Evolutionary conservation across 2,329 filamentous ascomycete genomes (phyloP).

Genomic region (Aureobasidium vineae): DNA sequence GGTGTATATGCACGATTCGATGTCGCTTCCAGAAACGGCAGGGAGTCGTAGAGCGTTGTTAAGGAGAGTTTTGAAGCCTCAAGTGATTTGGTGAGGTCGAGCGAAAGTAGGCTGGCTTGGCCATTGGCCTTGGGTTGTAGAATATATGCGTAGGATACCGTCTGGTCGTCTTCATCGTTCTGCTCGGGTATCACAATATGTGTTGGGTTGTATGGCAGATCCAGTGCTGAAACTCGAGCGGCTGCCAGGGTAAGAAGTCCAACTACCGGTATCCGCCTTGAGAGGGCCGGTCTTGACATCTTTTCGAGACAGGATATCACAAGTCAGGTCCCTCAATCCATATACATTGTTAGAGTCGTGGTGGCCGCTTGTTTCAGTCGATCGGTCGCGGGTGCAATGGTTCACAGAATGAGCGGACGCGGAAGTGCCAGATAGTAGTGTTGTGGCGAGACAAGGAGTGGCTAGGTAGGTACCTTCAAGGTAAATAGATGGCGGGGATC

Average conservation of each 20-base stretch:
- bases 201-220: constrained; percentile 75
- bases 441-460: constrained; percentile 20
- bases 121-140: constrained; percentile 58
- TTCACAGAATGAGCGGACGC: constrained; percentile 19
- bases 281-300: constrained; percentile 16
- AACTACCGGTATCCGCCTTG: constrained; percentile 4
- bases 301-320: constrained; percentile 15
- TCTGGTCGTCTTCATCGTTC: constrained; percentile 37
- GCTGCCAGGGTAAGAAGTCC: constrained; percentile 23
- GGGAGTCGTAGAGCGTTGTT: constrained; percentile 53
- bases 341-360: constrained; percentile 12
- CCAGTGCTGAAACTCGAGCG: constrained; percentile 31
- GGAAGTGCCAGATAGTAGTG: constrained; percentile 15
- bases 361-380: constrained; percentile 1
- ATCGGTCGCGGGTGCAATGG: constrained; percentile 17
- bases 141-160: constrained; percentile 62
- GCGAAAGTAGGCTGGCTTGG: constrained; percentile 57
- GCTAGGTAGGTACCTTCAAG: constrained; percentile 24
- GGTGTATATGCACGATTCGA: constrained; percentile 63
- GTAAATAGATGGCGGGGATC: constrained; percentile 26
- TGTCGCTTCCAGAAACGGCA: constrained; percentile 61
- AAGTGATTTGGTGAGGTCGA: constrained; percentile 63
- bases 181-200: constrained; percentile 60
- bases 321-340: constrained; percentile 9
- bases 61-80: constrained; percentile 45